Conservation (phyloP, 1,284 basidiomycete genomes). For the Fistulina hepatica region DNA sequence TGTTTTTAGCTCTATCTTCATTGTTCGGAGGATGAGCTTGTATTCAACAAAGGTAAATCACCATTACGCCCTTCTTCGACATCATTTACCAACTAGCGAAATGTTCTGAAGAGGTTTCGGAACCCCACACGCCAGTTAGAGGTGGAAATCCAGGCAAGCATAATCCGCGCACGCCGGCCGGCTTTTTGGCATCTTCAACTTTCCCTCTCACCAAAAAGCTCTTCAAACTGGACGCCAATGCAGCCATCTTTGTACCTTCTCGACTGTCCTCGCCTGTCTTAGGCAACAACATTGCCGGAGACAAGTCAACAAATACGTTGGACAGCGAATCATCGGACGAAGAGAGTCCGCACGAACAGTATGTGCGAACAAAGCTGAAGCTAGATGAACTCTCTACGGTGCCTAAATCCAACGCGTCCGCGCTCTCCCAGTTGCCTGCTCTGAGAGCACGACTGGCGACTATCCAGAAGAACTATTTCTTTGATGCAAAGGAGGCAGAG, state of each 20-base stretch:
- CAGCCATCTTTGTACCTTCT: constrained; percentile 30
- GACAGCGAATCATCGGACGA: constrained; percentile 22
- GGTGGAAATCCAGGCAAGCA: constrained; percentile 12
- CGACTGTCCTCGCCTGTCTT: constrained; percentile 4
- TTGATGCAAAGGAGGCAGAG: constrained; percentile 62
- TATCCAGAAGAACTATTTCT: constrained; percentile 64
- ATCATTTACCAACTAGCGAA: constrained; percentile 7
- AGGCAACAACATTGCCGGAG: constrained; percentile 19
- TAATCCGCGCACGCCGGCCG: constrained; percentile 23
- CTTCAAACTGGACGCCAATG: constrained; percentile 24
- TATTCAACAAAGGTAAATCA: constrained; percentile 21
- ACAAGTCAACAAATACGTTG: constrained; percentile 7
- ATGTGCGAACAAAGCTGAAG: constrained; percentile 10
- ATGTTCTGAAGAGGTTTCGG: constrained; percentile 8
- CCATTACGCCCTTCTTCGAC: constrained; percentile 4
- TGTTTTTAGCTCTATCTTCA: constrained; percentile 53
- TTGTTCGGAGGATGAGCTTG: constrained; percentile 56
- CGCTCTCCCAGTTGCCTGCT: constrained; percentile 17
- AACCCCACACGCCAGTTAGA: constrained; percentile 23
- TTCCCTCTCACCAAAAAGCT: constrained; percentile 14
- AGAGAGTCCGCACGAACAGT: constrained; percentile 7
- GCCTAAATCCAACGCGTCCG: constrained; percentile 13
- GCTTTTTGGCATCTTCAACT: constrained; percentile 21
- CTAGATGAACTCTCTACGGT: constrained; percentile 7
- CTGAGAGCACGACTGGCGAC: constrained; percentile 45